Percentiles rank a stretch among this genome's conserved stretches.
phyloP scores from a whole-genome alignment of 2,329 filamentous ascomycete genomes.

The Fusarium drepaniforme region DNA sequence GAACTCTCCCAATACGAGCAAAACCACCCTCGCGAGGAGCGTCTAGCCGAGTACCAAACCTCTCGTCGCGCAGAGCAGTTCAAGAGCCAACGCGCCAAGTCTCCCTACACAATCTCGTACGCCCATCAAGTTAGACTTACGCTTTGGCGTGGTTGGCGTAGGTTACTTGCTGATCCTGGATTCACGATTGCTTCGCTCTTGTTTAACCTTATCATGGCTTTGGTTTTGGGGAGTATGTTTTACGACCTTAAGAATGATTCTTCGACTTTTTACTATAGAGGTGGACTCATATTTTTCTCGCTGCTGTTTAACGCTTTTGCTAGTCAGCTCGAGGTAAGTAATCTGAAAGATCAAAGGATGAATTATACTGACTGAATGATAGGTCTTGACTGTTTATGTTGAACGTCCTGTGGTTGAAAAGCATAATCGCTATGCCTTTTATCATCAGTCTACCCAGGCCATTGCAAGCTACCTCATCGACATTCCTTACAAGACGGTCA shows the following conservation, averaged over 20 bases:
- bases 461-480: constrained; percentile 44
- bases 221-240: constrained; percentile 67
- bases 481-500: constrained; percentile 41
- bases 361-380: not conserved
- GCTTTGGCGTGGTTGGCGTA: constrained; percentile 54
- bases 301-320: constrained; percentile 64
- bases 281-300: constrained; percentile 64
- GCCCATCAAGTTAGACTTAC: constrained; percentile 58
- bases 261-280: constrained; percentile 59
- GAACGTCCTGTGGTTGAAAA: constrained; percentile 51
- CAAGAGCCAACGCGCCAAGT: constrained; percentile 55
- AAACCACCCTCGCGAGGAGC: constrained; percentile 31
- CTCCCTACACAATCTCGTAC: constrained; percentile 61
- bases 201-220: constrained; percentile 60
- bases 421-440: constrained; percentile 50
- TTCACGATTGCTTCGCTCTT: constrained; percentile 55
- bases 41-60: constrained; percentile 36
- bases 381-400: constrained; percentile 48
- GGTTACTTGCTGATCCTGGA: constrained; percentile 54
- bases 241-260: constrained; percentile 59
- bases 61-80: constrained; percentile 42
- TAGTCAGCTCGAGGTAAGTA: constrained; percentile 48
- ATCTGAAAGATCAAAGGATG: fast-evolving
- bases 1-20: constrained; percentile 47
- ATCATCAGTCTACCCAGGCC: constrained; percentile 49